Conservation (phyloP, 192 early-diverging fungal species). For the Podila epigama region DNA sequence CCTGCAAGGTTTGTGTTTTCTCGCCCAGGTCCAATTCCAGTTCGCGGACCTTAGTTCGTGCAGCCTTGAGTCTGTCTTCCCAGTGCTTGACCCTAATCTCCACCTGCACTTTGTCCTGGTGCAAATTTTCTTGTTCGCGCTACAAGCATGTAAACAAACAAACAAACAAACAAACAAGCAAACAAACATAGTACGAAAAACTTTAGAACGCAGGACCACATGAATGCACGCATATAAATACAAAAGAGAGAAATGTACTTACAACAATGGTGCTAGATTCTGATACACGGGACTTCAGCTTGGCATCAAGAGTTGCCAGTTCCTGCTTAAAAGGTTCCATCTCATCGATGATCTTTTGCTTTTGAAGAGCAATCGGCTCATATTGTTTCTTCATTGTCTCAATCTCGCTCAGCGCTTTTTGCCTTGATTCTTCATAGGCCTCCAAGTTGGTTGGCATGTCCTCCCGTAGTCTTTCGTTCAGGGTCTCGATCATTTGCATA, state of each 20-base stretch:
- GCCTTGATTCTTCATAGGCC: constrained; percentile 61
- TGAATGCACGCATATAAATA: too few relatives aligned
- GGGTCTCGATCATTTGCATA: constrained; percentile 2
- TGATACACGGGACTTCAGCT: constrained; percentile 5
- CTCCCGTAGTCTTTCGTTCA: constrained; percentile 45
- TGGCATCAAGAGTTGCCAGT: constrained; percentile 47
- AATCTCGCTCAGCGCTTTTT: constrained; percentile 56
- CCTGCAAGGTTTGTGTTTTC: constrained; percentile 38
- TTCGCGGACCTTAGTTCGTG: constrained; percentile 34
- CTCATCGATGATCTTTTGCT: constrained; percentile 23
- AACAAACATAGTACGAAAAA: too few relatives aligned
- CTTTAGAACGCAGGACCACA: too few relatives aligned
- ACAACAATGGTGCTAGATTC: constrained; percentile 19
- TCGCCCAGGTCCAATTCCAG: constrained; percentile 33
- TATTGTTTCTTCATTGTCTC: constrained; percentile 69
- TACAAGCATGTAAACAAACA: neutral
- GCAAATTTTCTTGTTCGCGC: constrained; percentile 20
- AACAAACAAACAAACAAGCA: too few relatives aligned
- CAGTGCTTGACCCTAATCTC: constrained; percentile 52
- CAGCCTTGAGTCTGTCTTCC: constrained; percentile 53
- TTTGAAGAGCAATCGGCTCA: constrained; percentile 56
- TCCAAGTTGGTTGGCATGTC: constrained; percentile 69
- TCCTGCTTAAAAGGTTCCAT: constrained; percentile 51
- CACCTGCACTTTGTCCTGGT: constrained; percentile 5
- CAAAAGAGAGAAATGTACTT: constrained; percentile 4